phyloP scores from a whole-genome alignment of 2,329 filamentous ascomycete species.

The Cercospora janseana region DNA sequence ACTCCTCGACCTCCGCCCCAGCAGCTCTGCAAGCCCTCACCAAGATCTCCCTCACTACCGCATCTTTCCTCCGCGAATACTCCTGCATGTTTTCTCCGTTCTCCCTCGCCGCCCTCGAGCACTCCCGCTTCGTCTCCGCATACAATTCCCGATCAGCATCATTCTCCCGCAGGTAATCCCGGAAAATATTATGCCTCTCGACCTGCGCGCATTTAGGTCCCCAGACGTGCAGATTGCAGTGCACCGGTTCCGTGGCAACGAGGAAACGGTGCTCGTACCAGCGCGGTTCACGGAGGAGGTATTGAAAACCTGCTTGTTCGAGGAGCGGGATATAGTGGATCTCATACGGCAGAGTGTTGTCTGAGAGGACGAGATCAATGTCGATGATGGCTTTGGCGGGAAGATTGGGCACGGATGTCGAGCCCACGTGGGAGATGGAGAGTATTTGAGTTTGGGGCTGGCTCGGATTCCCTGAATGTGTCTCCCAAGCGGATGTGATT shows the following conservation, averaged over 20 bases:
- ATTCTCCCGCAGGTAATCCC: conserved; percentile 45
- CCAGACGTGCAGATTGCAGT: conserved; percentile 53
- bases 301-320: conserved; percentile 48
- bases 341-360: conserved; percentile 42
- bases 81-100: conserved; percentile 21
- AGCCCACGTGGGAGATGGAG: conserved; percentile 51
- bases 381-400: conserved; percentile 55
- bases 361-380: conserved; percentile 49
- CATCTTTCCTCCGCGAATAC: conserved; percentile 48
- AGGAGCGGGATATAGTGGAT: conserved; percentile 45
- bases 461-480: background rate
- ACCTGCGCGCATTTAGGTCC: conserved; percentile 46
- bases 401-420: conserved; percentile 51
- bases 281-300: conserved; percentile 47
- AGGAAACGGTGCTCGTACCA: conserved; percentile 55
- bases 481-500: conserved; percentile 41
- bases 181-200: conserved; percentile 47
- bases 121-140: conserved; percentile 41
- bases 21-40: conserved; percentile 34
- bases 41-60: conserved; percentile 43
- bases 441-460: conserved; percentile 28
- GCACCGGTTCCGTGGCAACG: conserved; percentile 33
- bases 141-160: conserved; percentile 45
- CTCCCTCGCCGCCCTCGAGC: conserved; percentile 25
- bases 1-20: too few relatives aligned